Base-by-base conservation (phyloP, 2,329 filamentous ascomycete genomes). In the Aspergillus udagawae region DNA sequence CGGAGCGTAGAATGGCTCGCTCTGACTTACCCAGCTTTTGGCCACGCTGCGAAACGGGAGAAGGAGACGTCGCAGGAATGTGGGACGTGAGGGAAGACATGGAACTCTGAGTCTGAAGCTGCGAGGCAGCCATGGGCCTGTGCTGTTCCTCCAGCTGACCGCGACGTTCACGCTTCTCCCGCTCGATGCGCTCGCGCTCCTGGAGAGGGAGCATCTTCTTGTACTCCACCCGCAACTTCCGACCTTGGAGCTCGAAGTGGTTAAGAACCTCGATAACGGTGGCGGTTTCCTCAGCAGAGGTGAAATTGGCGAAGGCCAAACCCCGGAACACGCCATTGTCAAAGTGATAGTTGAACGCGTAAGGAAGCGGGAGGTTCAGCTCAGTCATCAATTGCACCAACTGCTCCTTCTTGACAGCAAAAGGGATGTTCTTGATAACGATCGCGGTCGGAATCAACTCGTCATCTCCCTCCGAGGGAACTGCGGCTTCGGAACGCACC, bases 261-360 rank as follows among this genome's bases (percentile, higher is more conserved):
- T 99, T 99, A 83, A 99, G 89, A 53, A 88, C 84, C 57, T 96
- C 89, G 61, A 99, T 99, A 51, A 97, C 94, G 51, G 88, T 83
- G 12, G 90, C 89, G 0, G 94, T 99, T 75, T 99, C 94, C 63
- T 97, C 90, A 1, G 94, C 86, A 17, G 91, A 96, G 38, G 94
- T 96, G 74, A 97, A 99, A 77, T 99, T 99, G 71, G 94, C 94
- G 78, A 99, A 99, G 2, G 94, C 94, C 52, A 99, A 81, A 6
- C 94, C 94, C 57, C 94, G 84, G 79, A 99, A 99, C 28, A 99
- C 92, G 28, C 94, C 94, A 68, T 96, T 95, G 73, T 99, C 94
- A 71, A 99, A 99, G 75, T 99, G 94, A 70, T 99, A 97, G 80
- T 99, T 99, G 82, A 99, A 99, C 12, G 94, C 94, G 71, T 99